These are phyloP conservation scores for Stagonosporopsis chrysanthemi DNA, from an alignment of 2,329 filamentous ascomycete genomes.

Conservation along the genomic window DNA sequence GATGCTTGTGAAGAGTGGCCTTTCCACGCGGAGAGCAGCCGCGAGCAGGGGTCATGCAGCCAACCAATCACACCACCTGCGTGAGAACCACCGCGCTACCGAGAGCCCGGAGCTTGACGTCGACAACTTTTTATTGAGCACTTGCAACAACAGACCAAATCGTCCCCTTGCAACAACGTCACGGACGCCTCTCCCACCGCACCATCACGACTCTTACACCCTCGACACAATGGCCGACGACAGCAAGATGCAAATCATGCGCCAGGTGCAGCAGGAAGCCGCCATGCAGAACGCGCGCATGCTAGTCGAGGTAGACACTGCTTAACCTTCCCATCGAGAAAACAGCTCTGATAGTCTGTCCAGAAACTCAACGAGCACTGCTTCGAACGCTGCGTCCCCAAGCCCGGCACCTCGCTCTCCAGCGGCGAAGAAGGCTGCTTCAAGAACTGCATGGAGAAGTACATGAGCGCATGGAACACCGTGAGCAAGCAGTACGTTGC, in stretches of 20 bases:
- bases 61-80: not conserved
- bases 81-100: conserved; percentile 18
- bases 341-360: not conserved
- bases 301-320: conserved; percentile 55
- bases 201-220: not conserved
- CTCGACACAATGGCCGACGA: conserved; percentile 13
- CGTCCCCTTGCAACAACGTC: not conserved
- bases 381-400: conserved; percentile 63
- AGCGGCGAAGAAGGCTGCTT: conserved; percentile 60
- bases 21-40: conserved; percentile 39
- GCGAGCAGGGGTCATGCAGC: not conserved
- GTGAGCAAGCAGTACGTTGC: conserved; percentile 59
- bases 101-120: conserved; percentile 38
- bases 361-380: conserved; percentile 65
- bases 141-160: not conserved
- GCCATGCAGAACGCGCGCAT: conserved; percentile 60
- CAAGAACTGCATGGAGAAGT: conserved; percentile 63
- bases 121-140: conserved; percentile 33
- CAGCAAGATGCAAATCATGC: conserved; percentile 57
- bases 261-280: conserved; percentile 61
- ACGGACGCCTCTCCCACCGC: not conserved
- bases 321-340: not conserved
- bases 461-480: conserved; percentile 62
- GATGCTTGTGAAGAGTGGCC: conserved; percentile 42
- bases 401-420: conserved; percentile 59